These are phyloP conservation scores for Xylaria cubensis DNA, from an alignment of 495 filamentous ascomycete genomes.

Conservation along the genomic window DNA sequence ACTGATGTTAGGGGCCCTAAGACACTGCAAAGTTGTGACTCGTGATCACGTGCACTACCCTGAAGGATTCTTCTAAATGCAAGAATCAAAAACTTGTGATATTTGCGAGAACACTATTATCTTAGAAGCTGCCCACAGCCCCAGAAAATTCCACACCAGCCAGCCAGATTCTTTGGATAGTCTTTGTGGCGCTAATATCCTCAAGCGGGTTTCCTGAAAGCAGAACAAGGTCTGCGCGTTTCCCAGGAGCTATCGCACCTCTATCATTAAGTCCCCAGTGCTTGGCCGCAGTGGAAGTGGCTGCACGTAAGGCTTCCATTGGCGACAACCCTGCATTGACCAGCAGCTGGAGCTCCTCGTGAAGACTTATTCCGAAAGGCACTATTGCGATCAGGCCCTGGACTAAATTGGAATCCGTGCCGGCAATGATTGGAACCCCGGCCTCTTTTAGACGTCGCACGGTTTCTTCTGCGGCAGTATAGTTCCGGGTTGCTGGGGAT, in stretches of 20 bases:
- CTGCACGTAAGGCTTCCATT: conserved; percentile 7
- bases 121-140: not conserved
- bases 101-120: not conserved
- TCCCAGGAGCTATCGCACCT: conserved; percentile 42
- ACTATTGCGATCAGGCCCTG: conserved; percentile 6
- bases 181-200: conserved; percentile 39
- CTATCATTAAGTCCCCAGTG: conserved; percentile 30
- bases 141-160: conserved; percentile 34
- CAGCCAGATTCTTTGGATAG: conserved; percentile 40
- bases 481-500: conserved; percentile 7
- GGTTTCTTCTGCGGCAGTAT: conserved; percentile 14
- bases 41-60: no score
- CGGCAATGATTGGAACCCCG: conserved; percentile 11
- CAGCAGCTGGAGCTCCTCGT: conserved; percentile 13
- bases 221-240: conserved; percentile 47
- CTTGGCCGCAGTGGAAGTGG: conserved; percentile 12
- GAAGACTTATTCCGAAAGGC: conserved; percentile 19
- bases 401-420: conserved; percentile 16
- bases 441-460: conserved; percentile 14
- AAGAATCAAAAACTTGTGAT: not conserved
- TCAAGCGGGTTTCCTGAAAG: conserved; percentile 42
- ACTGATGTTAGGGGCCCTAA: no score
- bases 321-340: conserved; percentile 22
- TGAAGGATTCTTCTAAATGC: no score
- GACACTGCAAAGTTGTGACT: no score